Percentiles rank a stretch among this genome's conserved stretches.
These are phyloP conservation scores for Corrigiola litoralis DNA, from an alignment of 179 eudicot genomes.

Conservation along the genomic window DNA sequence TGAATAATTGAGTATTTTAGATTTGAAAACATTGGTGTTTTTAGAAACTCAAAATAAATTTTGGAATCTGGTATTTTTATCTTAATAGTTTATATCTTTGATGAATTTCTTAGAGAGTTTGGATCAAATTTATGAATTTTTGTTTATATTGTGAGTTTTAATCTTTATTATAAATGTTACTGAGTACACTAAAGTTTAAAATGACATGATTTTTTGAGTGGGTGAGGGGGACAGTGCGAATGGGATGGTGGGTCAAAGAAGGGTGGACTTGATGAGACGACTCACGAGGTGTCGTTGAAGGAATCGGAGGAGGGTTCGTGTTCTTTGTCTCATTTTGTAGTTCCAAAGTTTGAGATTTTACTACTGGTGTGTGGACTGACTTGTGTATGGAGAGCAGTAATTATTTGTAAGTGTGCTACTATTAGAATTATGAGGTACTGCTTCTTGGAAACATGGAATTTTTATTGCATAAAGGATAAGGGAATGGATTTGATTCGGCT, in stretches of 20 bases:
- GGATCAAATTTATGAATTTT: no score
- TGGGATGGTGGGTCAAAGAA: neutral
- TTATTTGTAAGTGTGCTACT: neutral
- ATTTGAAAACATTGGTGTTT: no score
- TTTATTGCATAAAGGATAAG: neutral
- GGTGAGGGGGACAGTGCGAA: neutral
- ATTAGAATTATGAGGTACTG: neutral
- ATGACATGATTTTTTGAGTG: no score
- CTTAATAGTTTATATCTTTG: no score
- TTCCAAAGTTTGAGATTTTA: neutral
- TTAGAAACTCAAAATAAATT: no score
- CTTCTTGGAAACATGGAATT: conserved; percentile 9
- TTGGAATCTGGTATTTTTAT: no score
- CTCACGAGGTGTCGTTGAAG: conserved; percentile 16
- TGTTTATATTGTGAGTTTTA: no score
- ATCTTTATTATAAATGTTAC: no score
- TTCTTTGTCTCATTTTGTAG: neutral
- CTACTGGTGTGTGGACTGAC: no score
- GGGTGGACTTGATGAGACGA: conserved; percentile 8
- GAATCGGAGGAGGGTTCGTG: neutral
- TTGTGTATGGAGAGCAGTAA: neutral
- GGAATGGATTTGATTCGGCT: neutral
- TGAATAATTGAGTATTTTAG: no score
- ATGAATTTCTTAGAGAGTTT: no score
- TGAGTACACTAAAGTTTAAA: no score